Conservation (phyloP, 805 yeast genomes). For the Kodamaea sagamina region DNA sequence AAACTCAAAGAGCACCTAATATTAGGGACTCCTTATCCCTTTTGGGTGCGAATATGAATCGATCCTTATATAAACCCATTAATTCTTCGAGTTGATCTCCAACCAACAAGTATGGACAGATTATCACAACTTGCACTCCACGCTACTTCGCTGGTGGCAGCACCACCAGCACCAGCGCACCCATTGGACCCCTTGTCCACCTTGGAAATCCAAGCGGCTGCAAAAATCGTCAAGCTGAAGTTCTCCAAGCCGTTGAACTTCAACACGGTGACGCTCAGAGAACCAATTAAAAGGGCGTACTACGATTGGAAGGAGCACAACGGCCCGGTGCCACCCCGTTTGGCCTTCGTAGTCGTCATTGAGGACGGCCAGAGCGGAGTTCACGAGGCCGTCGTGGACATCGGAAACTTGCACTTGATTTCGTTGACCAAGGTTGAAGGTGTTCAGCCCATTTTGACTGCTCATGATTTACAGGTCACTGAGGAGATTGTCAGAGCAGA, state of each 20-base stretch:
- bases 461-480: constrained; percentile 61
- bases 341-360: constrained; percentile 65
- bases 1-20: neutral
- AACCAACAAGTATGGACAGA: constrained; percentile 53
- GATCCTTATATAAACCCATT: neutral
- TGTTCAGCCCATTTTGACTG: constrained; percentile 74
- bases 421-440: constrained; percentile 54
- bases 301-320: constrained; percentile 63
- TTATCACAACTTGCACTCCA: constrained; percentile 63
- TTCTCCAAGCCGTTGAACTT: constrained; percentile 50
- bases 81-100: neutral
- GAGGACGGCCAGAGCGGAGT: constrained; percentile 61
- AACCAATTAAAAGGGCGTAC: constrained; percentile 66
- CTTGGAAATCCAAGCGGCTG: constrained; percentile 60
- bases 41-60: neutral
- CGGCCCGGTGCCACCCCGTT: constrained; percentile 66
- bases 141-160: constrained; percentile 53
- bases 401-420: constrained; percentile 49
- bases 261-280: constrained; percentile 70
- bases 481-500: constrained; percentile 70
- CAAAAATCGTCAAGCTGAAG: constrained; percentile 51
- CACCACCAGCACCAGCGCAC: constrained; percentile 60
- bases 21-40: neutral
- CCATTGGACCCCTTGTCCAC: constrained; percentile 73
- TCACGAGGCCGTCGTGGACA: constrained; percentile 69